Conservation (phyloP, 2,329 filamentous ascomycete species). For the Didymella pomorum region DNA sequence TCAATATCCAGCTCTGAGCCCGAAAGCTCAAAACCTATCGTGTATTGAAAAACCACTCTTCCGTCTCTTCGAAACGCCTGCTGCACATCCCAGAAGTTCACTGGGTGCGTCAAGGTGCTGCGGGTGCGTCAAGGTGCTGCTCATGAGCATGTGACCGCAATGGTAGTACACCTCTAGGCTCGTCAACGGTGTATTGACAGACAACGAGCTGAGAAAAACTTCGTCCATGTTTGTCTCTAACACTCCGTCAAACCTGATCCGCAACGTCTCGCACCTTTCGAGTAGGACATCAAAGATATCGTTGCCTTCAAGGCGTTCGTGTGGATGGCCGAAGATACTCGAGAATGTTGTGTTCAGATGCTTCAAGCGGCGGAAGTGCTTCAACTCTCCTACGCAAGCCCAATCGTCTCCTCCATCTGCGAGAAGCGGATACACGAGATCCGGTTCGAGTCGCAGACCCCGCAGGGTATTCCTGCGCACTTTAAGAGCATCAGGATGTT, state of each 20-base stretch:
- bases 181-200: neutral
- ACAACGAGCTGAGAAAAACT: neutral
- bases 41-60: neutral
- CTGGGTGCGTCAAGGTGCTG: neutral
- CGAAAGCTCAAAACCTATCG: neutral
- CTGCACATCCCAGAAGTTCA: neutral
- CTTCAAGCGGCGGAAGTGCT: neutral
- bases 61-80: neutral
- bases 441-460: neutral
- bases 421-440: neutral
- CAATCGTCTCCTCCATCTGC: neutral
- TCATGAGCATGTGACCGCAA: neutral
- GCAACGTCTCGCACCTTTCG: neutral
- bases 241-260: neutral
- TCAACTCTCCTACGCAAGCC: neutral
- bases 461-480: neutral
- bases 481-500: neutral
- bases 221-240: neutral
- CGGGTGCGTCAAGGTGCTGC: neutral
- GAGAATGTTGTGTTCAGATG: neutral
- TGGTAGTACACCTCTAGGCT: neutral
- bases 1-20: neutral
- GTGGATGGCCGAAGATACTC: neutral
- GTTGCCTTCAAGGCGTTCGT: neutral
- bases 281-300: neutral